Evolutionary conservation across 306 rosid genomes (phyloP), one percentile per base, ranked within the genome.

Genomic region (Cyclanthera cordifolia): DNA sequence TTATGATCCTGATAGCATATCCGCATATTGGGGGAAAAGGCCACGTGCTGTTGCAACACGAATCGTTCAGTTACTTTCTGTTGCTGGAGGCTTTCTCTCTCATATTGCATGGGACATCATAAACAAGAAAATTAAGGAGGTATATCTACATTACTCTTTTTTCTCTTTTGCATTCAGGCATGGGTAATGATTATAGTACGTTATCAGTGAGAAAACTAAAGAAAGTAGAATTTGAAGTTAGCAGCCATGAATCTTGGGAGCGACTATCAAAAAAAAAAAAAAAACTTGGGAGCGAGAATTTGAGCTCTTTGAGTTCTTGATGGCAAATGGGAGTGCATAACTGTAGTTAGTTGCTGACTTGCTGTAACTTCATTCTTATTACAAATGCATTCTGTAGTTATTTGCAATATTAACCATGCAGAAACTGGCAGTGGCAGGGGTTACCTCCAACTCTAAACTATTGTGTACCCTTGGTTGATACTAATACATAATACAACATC

Each of bases 21-120:
- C 98, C 68, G 83, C 95, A 24, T 93, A 93, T 78, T 93, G 98
- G 98, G 96, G 98, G 45, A 93, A 87, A 72, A 91, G 96, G 46
- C 98, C 98, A 66, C 90, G 89, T 0, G 89, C 98, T 1, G 96
- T 93, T 21, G 90, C 88, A 52, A 89, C 98, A 2, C 95, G 98
- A 51, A 74, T 87, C 39, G 85, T 85, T 73, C 98, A 92, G 73
- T 74, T 92, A 77, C 75, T 87, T 72, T 92, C 98, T 69, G 98
- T 92, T 71, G 90, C 93, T n/a, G 98, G 98, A 57, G 96, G 95
- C 27, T 92, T 92, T 79, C 96, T 92, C 67, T 92, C 98, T 0
- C 92, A 84, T 30, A 77, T 93, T 79, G 83, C 82, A 25, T 77
- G 63, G 82, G 98, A 93, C 73, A 84, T 93, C 57, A 56, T 93